A percentile compares a stretch with the other conserved stretches of the same genome.
Evolutionary conservation across 1,284 basidiomycete genomes (phyloP).

Genomic region (Fomitopsis schrenkii): DNA sequence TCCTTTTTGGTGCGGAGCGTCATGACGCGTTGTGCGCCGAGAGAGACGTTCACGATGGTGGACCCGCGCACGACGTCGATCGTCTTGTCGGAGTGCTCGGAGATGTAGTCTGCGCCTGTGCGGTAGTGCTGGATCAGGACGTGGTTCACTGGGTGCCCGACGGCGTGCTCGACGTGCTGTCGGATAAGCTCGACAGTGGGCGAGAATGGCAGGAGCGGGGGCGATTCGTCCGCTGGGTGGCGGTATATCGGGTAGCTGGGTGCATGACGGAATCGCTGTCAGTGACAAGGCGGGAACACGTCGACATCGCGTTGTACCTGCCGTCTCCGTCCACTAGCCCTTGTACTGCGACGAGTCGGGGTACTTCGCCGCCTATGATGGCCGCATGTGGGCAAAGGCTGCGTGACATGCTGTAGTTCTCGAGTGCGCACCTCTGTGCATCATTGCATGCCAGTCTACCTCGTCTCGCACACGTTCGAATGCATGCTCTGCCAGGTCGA

Average conservation of each 20-base stretch:
- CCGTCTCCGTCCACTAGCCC: conserved; percentile 58
- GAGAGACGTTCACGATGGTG: conserved; percentile 70
- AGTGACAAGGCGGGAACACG: neutral
- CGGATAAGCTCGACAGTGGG: conserved; percentile 62
- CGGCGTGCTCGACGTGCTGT: conserved; percentile 48
- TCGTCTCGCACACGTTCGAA: conserved; percentile 57
- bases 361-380: conserved; percentile 65
- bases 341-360: conserved; percentile 68
- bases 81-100: conserved; percentile 80
- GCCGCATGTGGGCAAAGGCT: neutral
- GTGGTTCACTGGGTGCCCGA: conserved; percentile 66
- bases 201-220: conserved; percentile 59
- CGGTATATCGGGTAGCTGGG: conserved; percentile 70
- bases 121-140: conserved; percentile 77
- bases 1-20: conserved; percentile 62
- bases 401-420: neutral
- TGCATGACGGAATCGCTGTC: neutral
- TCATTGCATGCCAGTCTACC: conserved; percentile 68
- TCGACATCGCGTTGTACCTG: conserved; percentile 37
- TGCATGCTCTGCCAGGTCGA: conserved; percentile 45
- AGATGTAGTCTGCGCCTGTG: conserved; percentile 71
- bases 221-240: conserved; percentile 72
- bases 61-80: conserved; percentile 69
- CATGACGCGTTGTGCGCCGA: conserved; percentile 72
- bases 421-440: conserved; percentile 52